Percentiles rank a stretch among this genome's conserved stretches.
Evolutionary conservation across 2,329 filamentous ascomycete species (phyloP).

Genomic region (Samsoniella hepiali): DNA sequence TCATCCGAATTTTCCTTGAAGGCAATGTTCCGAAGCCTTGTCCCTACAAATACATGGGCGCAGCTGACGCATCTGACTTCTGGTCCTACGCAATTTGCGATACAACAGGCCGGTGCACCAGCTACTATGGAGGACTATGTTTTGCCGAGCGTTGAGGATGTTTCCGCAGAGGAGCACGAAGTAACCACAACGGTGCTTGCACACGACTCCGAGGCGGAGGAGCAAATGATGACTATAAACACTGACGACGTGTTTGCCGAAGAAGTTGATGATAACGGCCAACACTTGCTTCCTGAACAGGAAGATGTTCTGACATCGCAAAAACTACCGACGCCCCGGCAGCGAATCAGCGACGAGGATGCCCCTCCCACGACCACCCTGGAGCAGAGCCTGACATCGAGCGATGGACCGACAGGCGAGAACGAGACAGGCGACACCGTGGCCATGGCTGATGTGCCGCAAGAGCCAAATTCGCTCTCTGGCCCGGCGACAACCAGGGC

Average conservation of each 20-base stretch:
- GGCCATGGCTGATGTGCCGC: background rate
- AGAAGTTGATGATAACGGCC: background rate
- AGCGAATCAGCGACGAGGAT: background rate
- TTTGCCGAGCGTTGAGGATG: conserved; percentile 6
- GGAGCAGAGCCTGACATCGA: background rate
- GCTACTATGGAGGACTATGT: background rate
- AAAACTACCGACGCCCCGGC: background rate
- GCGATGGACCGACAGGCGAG: no score
- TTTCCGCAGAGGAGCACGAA: background rate
- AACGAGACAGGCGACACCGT: background rate
- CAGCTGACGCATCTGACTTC: conserved; percentile 22
- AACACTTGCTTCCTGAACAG: background rate
- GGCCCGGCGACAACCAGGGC: background rate
- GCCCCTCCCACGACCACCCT: no score
- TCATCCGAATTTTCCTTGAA: conserved; percentile 24
- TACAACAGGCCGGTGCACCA: background rate
- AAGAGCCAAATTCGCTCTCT: background rate
- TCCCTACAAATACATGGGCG: conserved; percentile 27
- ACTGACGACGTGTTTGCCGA: background rate
- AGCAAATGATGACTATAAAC: background rate
- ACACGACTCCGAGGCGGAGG: background rate
- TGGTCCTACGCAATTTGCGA: background rate
- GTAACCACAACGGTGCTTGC: background rate
- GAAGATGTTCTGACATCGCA: background rate
- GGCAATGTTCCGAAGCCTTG: conserved; percentile 24